These are phyloP conservation scores for Cercospora sojina DNA, from an alignment of 2,329 filamentous ascomycete genomes.

Conservation along the genomic window DNA sequence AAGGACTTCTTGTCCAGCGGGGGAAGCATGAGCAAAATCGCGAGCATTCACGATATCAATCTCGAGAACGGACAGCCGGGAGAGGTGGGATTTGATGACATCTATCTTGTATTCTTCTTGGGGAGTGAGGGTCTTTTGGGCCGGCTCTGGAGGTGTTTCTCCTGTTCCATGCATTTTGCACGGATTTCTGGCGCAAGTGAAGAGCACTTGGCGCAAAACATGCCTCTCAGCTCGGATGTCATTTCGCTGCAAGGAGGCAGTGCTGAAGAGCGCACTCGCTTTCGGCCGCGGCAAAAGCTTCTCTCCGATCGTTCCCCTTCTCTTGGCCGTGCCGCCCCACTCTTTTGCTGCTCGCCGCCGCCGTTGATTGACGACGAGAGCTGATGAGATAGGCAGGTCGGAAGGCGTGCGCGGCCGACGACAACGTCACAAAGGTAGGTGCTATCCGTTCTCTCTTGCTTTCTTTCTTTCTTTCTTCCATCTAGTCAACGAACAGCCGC, in stretches of 20 bases:
- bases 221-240: not conserved
- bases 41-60: not conserved
- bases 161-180: not conserved
- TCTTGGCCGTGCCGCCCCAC: constrained; percentile 6
- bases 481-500: constrained; percentile 10
- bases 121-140: not conserved
- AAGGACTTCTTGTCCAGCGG: constrained; percentile 6
- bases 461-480: constrained; percentile 9
- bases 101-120: not conserved
- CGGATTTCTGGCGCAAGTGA: not conserved
- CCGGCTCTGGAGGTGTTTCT: not conserved
- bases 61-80: not conserved
- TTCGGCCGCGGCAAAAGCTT: not conserved
- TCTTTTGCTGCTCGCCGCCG: constrained; percentile 2
- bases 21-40: not conserved
- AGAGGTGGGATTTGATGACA: not conserved
- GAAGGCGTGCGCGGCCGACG: not conserved
- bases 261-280: not conserved
- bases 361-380: constrained; percentile 2
- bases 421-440: not conserved
- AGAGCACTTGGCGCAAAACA: not conserved
- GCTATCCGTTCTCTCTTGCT: not conserved
- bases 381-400: constrained; percentile 14
- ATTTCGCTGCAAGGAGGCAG: not conserved
- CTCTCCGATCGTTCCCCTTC: not conserved